phyloP scores from a whole-genome alignment of 805 yeast species.

The Candida bentonensis region DNA sequence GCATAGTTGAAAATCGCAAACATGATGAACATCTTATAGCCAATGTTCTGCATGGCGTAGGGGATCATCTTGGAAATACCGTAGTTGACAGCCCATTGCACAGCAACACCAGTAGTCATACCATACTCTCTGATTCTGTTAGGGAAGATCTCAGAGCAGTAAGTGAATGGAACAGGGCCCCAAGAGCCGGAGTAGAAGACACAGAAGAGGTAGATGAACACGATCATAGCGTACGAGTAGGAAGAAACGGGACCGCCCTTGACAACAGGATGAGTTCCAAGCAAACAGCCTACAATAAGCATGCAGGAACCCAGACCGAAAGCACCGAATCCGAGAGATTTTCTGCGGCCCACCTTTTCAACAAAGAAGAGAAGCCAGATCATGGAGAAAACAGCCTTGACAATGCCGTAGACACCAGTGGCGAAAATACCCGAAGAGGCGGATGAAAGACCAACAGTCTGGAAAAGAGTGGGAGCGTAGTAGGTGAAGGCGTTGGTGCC shows the following conservation, averaged over 20 bases:
- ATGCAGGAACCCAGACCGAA: constrained; percentile 8
- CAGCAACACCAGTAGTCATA: constrained; percentile 64
- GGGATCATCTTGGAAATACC: constrained; percentile 27
- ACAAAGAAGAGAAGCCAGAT: constrained; percentile 4
- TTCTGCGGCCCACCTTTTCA: constrained; percentile 8
- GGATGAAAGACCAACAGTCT: constrained; percentile 43
- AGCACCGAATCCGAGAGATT: constrained; percentile 9
- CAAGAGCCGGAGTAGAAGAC: constrained; percentile 31
- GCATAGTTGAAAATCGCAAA: constrained; percentile 30
- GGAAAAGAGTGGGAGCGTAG: constrained; percentile 74
- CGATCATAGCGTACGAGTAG: constrained; percentile 27
- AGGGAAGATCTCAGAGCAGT: constrained; percentile 74
- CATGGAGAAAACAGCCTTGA: constrained; percentile 8
- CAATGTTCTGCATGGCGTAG: constrained; percentile 7
- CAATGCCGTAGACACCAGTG: constrained; percentile 11
- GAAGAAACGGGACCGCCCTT: constrained; percentile 3
- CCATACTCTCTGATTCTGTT: constrained; percentile 68
- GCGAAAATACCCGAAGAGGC: constrained; percentile 14
- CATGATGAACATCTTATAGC: constrained; percentile 23
- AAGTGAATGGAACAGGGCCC: constrained; percentile 69
- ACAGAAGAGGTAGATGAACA: constrained; percentile 46
- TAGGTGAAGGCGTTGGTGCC: constrained; percentile 86
- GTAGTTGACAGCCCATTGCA: constrained; percentile 36
- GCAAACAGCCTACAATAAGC: constrained; percentile 7
- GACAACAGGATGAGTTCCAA: constrained; percentile 7